Percentiles rank a stretch among this genome's conserved stretches.
phyloP scores from a whole-genome alignment of 495 filamentous ascomycete species.

The Daldinia loculata region DNA sequence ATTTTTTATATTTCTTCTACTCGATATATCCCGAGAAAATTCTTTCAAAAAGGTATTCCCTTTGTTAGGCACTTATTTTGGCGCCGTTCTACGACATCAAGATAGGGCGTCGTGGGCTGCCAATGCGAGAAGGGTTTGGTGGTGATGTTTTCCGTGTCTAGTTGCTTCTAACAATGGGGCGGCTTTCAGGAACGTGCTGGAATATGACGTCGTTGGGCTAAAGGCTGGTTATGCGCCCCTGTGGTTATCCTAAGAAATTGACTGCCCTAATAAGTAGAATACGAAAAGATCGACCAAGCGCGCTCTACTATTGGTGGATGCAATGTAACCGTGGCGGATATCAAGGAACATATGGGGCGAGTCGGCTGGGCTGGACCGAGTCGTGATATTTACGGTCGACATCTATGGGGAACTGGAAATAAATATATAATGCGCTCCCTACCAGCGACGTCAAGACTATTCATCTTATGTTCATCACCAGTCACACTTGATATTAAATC shows the following conservation, averaged over 20 bases:
- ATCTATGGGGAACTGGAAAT: neutral
- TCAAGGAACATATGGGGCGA: neutral
- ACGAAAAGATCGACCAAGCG: constrained; percentile 1
- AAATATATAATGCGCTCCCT: neutral
- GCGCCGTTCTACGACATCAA: neutral
- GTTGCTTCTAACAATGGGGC: neutral
- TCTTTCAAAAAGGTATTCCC: no score
- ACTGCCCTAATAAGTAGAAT: neutral
- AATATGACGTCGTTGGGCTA: neutral
- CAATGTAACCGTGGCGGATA: neutral
- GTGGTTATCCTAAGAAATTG: neutral
- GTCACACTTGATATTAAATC: neutral
- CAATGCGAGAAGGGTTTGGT: neutral
- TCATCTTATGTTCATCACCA: neutral
- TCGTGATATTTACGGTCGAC: neutral
- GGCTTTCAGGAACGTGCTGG: neutral
- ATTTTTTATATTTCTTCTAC: no score
- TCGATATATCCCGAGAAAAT: no score
- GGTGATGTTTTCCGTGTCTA: neutral
- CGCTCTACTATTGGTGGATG: neutral
- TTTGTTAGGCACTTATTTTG: no score
- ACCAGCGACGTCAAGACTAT: neutral
- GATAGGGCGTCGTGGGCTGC: neutral
- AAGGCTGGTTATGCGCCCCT: neutral
- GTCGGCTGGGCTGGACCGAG: neutral